These are phyloP conservation scores for Oryza nivara DNA, from an alignment of 176 grass and related monocot species.

Conservation along the genomic window DNA sequence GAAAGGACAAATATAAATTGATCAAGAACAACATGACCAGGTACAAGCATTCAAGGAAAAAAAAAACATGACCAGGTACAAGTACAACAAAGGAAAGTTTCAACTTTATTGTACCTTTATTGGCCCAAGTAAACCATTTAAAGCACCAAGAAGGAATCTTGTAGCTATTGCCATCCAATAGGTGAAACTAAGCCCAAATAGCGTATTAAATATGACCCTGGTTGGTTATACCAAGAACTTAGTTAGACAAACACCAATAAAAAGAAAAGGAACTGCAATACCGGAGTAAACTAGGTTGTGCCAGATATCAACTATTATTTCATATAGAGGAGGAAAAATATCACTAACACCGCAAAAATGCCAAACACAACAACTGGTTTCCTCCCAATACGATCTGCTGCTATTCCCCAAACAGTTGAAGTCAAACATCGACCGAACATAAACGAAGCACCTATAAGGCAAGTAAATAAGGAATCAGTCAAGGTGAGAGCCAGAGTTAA, in stretches of 20 bases:
- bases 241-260: background rate
- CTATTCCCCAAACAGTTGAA: conserved; percentile 80
- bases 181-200: conserved; percentile 87
- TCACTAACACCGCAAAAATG: conserved; percentile 87
- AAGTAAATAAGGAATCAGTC: conserved; percentile 20
- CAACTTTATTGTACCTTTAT: conserved; percentile 65
- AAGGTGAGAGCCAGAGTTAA: background rate
- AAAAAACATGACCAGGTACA: background rate
- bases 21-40: background rate
- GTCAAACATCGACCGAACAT: conserved; percentile 95
- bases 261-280: background rate
- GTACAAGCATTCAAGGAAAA: background rate
- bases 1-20: conserved; percentile 18
- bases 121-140: conserved; percentile 87
- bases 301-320: background rate
- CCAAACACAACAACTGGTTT: conserved; percentile 85
- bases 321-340: conserved; percentile 18
- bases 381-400: conserved; percentile 81
- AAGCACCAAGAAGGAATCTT: conserved; percentile 78
- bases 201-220: conserved; percentile 88
- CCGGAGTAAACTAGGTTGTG: conserved; percentile 9
- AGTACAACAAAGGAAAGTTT: background rate
- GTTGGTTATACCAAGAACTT: conserved; percentile 39
- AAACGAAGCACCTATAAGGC: conserved; percentile 83
- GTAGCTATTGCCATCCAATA: conserved; percentile 96